A percentile compares a stretch with the other conserved stretches of the same genome.
phyloP scores from a whole-genome alignment of 441 rosid species.

The Populus hybrid region DNA sequence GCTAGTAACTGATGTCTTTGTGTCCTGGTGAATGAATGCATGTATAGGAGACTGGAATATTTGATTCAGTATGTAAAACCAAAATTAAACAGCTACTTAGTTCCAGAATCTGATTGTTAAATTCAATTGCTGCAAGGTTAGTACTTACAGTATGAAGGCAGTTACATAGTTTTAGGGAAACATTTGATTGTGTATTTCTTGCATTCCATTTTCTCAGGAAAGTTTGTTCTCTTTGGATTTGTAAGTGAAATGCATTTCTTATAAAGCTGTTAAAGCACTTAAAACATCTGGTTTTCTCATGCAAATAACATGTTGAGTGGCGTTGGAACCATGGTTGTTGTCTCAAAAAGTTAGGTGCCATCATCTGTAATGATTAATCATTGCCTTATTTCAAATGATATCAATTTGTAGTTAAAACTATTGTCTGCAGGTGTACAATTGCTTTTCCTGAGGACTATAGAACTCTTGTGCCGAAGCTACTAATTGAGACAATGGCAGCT shows the following conservation, averaged over 20 bases:
- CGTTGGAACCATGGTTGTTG: background rate
- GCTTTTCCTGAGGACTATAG: conserved; percentile 94
- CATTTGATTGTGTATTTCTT: background rate
- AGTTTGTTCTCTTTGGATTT: background rate
- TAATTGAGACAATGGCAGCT: conserved; percentile 81
- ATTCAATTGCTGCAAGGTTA: background rate
- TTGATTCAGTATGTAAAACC: background rate
- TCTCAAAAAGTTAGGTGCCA: background rate
- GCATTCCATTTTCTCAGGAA: background rate
- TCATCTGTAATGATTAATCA: background rate
- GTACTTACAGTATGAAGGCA: background rate
- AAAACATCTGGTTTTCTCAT: no score
- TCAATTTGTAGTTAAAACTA: background rate
- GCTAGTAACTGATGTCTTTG: background rate
- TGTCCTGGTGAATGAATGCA: background rate
- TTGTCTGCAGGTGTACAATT: conserved; percentile 71
- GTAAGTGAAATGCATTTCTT: background rate
- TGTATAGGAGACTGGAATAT: background rate
- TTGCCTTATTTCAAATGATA: background rate
- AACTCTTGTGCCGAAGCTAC: conserved; percentile 76
- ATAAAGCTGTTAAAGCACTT: no score
- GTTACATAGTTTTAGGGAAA: background rate
- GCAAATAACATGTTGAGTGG: background rate
- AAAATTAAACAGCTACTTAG: background rate
- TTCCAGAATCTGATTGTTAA: background rate